Base-by-base conservation (phyloP, 169 alveolate genomes). In the Plasmodium adleri region DNA sequence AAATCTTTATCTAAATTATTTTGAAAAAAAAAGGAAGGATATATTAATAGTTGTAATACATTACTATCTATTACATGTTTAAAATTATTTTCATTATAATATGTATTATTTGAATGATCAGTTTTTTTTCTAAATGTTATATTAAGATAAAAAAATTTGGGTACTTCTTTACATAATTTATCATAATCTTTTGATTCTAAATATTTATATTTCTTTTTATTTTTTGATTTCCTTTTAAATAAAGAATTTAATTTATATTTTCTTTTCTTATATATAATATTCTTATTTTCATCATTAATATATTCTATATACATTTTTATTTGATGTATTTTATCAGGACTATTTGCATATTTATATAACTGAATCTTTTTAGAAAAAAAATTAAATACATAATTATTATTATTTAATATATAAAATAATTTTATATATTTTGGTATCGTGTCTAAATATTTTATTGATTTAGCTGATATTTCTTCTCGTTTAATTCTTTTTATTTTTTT, bases 21-120 rank as follows among this genome's bases (percentile, higher is more conserved):
- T 78, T 78, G 89, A 78, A 78, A 78, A 45, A 24, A 64, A 64
- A 64, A 78, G 1, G 68, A 32, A 0, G 78, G 67, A 26, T 78
- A 78, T 4, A 78, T 64, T 20, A 78, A 59, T 32, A 78, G 10
- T 59, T 78, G 89, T 12, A 56, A 59, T 0, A 78, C 89, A 58
- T 64, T 78, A 15, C 89, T 78, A 39, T 78, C 89, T 5, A 78
- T 60, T 22, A 78, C n/a, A 15, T 78, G 75, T 24, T 78, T 78
- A 56, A 78, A 24, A 9, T 59, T 78, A 45, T 78, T 78, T 45
- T 64, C 89, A 45, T 72, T 60, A 13, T 13, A 56, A 62, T 74
- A 60, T 4, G 43, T 45, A 8, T 45, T 45, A 50, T 54, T 50
- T 26, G 17, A 5, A n/a, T 64, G 50, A 45, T 49, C 74, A 7